phyloP scores from a whole-genome alignment of 2,329 filamentous ascomycete species.

The Monilinia aucupariae region DNA sequence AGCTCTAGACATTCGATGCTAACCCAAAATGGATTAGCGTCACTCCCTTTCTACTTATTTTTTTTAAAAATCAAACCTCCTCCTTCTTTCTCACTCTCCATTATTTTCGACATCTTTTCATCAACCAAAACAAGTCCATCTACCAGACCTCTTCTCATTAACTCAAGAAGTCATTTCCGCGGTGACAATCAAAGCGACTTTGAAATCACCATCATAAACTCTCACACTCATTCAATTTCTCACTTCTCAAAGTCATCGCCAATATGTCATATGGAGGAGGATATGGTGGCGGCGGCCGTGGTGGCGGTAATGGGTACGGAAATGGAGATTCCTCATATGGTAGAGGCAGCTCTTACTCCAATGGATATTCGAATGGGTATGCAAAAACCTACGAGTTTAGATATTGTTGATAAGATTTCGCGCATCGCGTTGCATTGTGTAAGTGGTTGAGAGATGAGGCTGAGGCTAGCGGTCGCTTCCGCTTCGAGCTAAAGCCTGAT shows the following conservation, averaged over 20 bases:
- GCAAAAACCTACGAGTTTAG: constrained; percentile 36
- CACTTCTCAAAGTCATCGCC: constrained; percentile 14
- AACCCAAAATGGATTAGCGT: not conserved
- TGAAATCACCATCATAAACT: constrained; percentile 17
- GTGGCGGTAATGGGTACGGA: constrained; percentile 46
- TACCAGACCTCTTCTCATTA: constrained; percentile 25
- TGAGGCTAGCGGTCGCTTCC: constrained; percentile 22
- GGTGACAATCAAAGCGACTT: constrained; percentile 16
- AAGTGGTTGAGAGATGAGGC: constrained; percentile 24
- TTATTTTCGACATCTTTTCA: constrained; percentile 12
- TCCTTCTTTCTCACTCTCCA: constrained; percentile 15
- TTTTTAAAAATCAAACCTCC: constrained; percentile 21
- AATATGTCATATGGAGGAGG: constrained; percentile 57
- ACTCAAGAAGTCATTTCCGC: constrained; percentile 21
- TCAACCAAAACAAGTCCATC: constrained; percentile 22
- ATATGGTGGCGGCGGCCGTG: constrained; percentile 51
- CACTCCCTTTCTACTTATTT: constrained; percentile 12
- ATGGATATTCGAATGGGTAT: constrained; percentile 48
- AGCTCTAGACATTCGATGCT: not conserved
- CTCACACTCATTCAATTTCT: constrained; percentile 18
- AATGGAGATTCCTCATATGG: constrained; percentile 51
- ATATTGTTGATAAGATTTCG: constrained; percentile 35
- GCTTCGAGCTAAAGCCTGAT: constrained; percentile 16
- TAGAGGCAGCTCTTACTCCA: constrained; percentile 42
- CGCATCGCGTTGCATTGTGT: constrained; percentile 30